Evolutionary conservation across 2,329 filamentous ascomycete genomes (phyloP).

Genomic region (Fonsecaea monophora): DNA sequence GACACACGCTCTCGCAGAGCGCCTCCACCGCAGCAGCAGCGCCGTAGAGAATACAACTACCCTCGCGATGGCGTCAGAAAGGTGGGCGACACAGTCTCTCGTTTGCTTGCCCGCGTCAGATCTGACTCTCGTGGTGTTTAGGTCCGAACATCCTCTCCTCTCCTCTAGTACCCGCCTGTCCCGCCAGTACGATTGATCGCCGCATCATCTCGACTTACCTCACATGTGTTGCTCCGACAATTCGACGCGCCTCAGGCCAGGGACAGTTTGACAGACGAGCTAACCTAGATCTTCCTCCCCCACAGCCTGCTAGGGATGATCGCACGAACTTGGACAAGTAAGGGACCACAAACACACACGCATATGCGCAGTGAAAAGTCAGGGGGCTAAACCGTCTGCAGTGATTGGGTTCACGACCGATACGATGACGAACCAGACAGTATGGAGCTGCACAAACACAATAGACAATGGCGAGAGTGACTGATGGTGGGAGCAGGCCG

Average conservation of each 20-base stretch:
- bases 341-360: constrained; percentile 22
- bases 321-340: constrained; percentile 56
- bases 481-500: constrained; percentile 36
- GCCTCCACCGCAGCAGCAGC: constrained; percentile 39
- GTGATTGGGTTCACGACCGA: constrained; percentile 94
- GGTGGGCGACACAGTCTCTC: constrained; percentile 60
- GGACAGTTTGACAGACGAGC: constrained; percentile 50
- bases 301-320: constrained; percentile 55
- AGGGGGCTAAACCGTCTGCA: constrained; percentile 45
- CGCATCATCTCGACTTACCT: constrained; percentile 33
- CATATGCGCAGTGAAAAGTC: constrained; percentile 23
- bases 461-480: constrained; percentile 40
- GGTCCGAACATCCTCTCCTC: constrained; percentile 36
- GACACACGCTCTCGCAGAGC: constrained; percentile 45
- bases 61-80: constrained; percentile 90
- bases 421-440: constrained; percentile 74
- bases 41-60: constrained; percentile 59
- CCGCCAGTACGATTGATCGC: constrained; percentile 34
- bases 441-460: constrained; percentile 21
- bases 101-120: constrained; percentile 49
- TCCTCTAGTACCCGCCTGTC: constrained; percentile 32
- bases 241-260: constrained; percentile 46
- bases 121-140: constrained; percentile 35
- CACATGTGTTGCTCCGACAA: constrained; percentile 36
- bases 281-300: constrained; percentile 51